Conservation (phyloP, 176 grass and related monocot species). For the Hordeum vulgare region DNA sequence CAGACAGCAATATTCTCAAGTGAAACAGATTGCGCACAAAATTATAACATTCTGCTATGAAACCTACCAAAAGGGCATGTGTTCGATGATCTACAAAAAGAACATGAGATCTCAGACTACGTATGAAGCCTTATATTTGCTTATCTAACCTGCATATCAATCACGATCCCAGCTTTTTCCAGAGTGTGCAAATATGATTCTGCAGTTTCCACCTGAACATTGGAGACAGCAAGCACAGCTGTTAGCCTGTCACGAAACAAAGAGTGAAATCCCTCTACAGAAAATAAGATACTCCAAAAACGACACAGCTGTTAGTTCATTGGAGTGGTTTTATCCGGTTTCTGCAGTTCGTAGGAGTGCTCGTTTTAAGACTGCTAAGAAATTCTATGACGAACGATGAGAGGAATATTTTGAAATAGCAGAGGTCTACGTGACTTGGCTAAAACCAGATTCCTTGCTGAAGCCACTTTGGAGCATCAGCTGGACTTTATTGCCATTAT, state of each 20-base stretch:
- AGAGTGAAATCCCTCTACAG: background rate
- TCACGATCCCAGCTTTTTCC: slow-evolving; percentile 67
- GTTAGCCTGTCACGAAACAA: background rate
- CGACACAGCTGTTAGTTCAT: too few relatives aligned
- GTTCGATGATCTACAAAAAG: background rate
- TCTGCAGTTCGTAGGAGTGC: too few relatives aligned
- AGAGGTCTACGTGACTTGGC: too few relatives aligned
- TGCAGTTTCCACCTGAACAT: slow-evolving; percentile 75
- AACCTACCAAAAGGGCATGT: background rate
- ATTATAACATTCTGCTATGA: background rate
- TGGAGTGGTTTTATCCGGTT: too few relatives aligned
- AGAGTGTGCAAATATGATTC: slow-evolving; percentile 68
- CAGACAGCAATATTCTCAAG: background rate
- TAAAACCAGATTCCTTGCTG: too few relatives aligned
- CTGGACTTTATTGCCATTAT: too few relatives aligned
- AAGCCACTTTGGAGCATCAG: too few relatives aligned
- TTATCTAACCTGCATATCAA: slow-evolving; percentile 71
- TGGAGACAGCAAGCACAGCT: background rate
- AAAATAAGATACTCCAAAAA: too few relatives aligned
- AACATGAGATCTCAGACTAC: background rate
- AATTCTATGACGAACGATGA: too few relatives aligned
- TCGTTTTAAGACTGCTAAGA: too few relatives aligned
- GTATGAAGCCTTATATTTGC: slow-evolving; percentile 11
- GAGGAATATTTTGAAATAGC: too few relatives aligned
- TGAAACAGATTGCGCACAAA: background rate